Evolutionary conservation across 1,284 basidiomycete species (phyloP).

Genomic region (Cutaneotrichosporon sp.): DNA sequence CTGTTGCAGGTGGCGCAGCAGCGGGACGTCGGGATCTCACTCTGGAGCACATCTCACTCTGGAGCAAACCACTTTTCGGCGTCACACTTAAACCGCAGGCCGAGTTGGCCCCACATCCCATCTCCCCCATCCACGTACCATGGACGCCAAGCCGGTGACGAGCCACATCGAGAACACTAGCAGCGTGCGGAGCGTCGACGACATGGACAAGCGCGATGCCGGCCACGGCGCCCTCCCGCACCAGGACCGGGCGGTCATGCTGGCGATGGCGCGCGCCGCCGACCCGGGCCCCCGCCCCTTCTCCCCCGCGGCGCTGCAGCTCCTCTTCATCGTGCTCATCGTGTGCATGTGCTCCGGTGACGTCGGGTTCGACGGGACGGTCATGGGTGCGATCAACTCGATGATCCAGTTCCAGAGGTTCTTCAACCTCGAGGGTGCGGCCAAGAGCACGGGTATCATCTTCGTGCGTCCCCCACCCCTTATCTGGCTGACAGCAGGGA

Average conservation of each 20-base stretch:
- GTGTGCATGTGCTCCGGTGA: conserved; percentile 56
- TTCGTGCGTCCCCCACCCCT: conserved; percentile 18
- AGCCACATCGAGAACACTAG: too few species aligned
- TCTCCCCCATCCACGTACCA: background rate
- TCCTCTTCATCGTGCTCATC: conserved; percentile 54
- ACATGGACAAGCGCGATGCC: background rate
- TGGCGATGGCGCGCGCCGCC: conserved; percentile 56
- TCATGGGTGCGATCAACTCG: conserved; percentile 18
- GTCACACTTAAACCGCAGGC: too few species aligned
- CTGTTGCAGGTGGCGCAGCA: too few species aligned
- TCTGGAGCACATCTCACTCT: too few species aligned
- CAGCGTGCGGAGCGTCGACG: background rate
- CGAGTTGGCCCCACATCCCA: background rate
- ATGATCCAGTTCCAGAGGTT: conserved; percentile 20
- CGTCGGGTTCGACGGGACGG: conserved; percentile 29
- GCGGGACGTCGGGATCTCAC: too few species aligned
- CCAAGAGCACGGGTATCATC: conserved; percentile 24
- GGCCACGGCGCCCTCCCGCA: background rate
- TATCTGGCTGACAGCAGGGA: conserved; percentile 30
- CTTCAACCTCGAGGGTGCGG: conserved; percentile 11
- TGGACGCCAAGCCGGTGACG: too few species aligned
- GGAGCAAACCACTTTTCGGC: too few species aligned
- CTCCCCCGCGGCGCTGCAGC: conserved; percentile 20
- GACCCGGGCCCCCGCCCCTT: conserved; percentile 55
- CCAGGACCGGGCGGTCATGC: conserved; percentile 43